A percentile compares a stretch with the other conserved stretches of the same genome.
Evolutionary conservation across 2,329 filamentous ascomycete genomes (phyloP).

Genomic region (Colletotrichum scovillei): DNA sequence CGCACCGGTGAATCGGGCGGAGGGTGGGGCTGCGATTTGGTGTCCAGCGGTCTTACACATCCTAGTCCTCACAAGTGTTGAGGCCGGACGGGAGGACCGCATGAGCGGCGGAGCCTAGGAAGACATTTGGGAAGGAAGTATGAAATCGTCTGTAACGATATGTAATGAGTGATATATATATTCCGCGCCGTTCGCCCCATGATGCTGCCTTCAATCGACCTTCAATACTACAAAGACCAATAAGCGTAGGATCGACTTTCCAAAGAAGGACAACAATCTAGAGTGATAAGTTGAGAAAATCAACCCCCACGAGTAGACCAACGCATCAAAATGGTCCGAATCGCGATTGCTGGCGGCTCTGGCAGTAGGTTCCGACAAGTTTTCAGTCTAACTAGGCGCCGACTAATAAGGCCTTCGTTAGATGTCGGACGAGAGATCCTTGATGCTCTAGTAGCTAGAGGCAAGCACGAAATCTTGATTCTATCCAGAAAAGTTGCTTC

Average conservation of each 20-base stretch:
- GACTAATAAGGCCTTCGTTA: constrained; percentile 37
- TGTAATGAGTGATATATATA: too few relatives aligned
- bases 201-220: background rate
- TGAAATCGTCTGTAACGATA: too few relatives aligned
- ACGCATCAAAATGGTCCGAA: constrained; percentile 37
- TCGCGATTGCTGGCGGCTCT: constrained; percentile 41
- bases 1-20: background rate
- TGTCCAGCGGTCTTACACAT: background rate
- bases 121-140: too few relatives aligned
- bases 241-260: background rate
- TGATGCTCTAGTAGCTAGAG: constrained; percentile 57
- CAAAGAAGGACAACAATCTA: background rate
- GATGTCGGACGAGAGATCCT: constrained; percentile 65
- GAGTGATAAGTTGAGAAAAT: too few relatives aligned
- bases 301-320: background rate
- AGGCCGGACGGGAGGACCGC: background rate
- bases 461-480: constrained; percentile 64
- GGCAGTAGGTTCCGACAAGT: constrained; percentile 2
- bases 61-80: background rate
- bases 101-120: background rate
- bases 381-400: fast-evolving
- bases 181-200: too few relatives aligned
- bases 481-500: constrained; percentile 58
- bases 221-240: background rate
- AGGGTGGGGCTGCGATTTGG: background rate